Evolutionary conservation across 305 asterid genomes (phyloP).

Genomic region (Solanum hybrid): DNA sequence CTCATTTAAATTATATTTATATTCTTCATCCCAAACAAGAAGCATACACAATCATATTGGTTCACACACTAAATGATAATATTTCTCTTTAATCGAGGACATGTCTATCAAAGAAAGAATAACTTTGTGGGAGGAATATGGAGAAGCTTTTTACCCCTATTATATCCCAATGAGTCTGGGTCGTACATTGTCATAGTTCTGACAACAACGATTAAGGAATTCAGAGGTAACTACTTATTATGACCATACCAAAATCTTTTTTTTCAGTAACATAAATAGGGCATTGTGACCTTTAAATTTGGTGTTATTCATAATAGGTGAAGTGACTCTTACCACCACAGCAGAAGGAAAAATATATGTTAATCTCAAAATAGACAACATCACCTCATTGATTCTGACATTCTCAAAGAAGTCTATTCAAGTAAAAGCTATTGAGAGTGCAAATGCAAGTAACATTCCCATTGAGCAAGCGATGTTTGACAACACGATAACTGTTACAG

Average conservation of each 20-base stretch:
- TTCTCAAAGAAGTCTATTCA: not conserved
- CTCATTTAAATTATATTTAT: too few relatives aligned
- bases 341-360: too few relatives aligned
- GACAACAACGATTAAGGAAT: not conserved
- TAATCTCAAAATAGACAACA: too few relatives aligned
- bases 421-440: not conserved
- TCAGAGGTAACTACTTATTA: not conserved
- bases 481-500: not conserved
- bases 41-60: too few relatives aligned
- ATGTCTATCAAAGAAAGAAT: not conserved
- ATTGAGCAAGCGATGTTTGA: not conserved
- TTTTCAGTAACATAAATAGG: too few relatives aligned
- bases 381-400: too few relatives aligned
- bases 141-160: not conserved
- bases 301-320: too few relatives aligned
- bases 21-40: too few relatives aligned
- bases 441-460: not conserved
- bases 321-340: too few relatives aligned
- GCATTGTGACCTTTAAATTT: too few relatives aligned
- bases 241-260: too few relatives aligned
- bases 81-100: not conserved
- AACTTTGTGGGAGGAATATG: not conserved
- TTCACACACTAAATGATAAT: too few relatives aligned
- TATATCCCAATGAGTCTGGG: not conserved
- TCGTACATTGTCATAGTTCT: not conserved